Evolutionary conservation across 768 basidiomycete genomes (phyloP).

Genomic region (Serendipita vermifera): DNA sequence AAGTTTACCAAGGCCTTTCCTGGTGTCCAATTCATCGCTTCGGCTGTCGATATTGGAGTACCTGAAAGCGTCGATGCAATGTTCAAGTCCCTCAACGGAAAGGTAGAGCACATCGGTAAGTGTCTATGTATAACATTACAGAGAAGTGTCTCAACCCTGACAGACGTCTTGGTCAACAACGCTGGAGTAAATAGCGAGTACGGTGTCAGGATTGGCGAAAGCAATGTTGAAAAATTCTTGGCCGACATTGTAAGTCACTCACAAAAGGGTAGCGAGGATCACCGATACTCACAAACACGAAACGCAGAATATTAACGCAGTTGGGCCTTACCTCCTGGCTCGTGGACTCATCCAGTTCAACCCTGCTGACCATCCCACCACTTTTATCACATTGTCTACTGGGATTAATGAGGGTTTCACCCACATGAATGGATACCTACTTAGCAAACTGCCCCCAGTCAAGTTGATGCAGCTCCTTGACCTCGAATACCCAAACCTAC

Average conservation of each 20-base stretch:
- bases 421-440: background rate
- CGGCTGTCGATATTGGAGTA: background rate
- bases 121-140: too few relatives aligned
- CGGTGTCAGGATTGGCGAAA: background rate
- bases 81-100: background rate
- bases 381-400: conserved; percentile 1
- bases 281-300: too few relatives aligned
- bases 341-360: background rate
- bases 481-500: conserved; percentile 2
- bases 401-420: background rate
- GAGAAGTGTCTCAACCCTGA: too few relatives aligned
- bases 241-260: background rate
- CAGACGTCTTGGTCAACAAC: conserved; percentile 6
- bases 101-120: background rate
- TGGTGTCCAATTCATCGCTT: background rate
- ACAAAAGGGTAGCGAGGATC: too few relatives aligned
- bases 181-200: background rate
- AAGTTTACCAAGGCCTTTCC: background rate
- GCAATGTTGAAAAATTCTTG: background rate
- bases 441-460: background rate
- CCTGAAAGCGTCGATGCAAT: background rate
- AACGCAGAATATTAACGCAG: background rate
- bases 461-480: conserved; percentile 2
- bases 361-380: background rate
- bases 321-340: background rate